Evolutionary conservation across 1,284 basidiomycete genomes (phyloP).

Genomic region (Tylopilus sp.): DNA sequence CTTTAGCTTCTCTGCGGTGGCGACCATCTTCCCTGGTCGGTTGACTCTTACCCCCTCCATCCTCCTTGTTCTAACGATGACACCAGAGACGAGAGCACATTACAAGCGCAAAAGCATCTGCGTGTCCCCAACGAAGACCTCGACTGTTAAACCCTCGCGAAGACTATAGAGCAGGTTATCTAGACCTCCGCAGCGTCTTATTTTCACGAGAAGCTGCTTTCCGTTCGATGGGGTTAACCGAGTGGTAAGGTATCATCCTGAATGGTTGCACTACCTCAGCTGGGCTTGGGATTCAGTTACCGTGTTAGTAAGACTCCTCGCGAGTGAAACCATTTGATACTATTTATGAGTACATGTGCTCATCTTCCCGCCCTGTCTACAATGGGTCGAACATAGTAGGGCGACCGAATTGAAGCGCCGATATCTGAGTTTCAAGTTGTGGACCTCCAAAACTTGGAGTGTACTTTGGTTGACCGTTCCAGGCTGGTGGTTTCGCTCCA

Average conservation of each 20-base stretch:
- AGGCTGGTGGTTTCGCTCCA: slow-evolving; percentile 33
- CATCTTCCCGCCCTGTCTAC: too few species aligned
- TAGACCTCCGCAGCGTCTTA: background rate
- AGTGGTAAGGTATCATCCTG: background rate
- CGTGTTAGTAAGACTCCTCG: too few species aligned
- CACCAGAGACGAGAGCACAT: slow-evolving; percentile 3
- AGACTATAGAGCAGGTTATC: slow-evolving; percentile 16
- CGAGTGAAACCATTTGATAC: too few species aligned
- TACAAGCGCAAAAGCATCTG: slow-evolving; percentile 13
- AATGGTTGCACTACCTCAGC: background rate
- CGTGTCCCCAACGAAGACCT: slow-evolving; percentile 9
- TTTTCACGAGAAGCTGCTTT: background rate
- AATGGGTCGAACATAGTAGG: background rate
- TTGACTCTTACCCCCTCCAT: background rate
- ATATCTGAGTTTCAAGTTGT: slow-evolving; percentile 20
- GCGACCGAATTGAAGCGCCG: slow-evolving; percentile 20
- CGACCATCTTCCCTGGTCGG: slow-evolving; percentile 9
- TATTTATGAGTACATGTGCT: too few species aligned
- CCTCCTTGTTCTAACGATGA: slow-evolving; percentile 1
- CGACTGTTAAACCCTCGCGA: slow-evolving; percentile 16
- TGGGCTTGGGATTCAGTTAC: too few species aligned
- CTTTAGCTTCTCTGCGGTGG: background rate
- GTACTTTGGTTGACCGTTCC: slow-evolving; percentile 25
- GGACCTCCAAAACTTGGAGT: slow-evolving; percentile 14
- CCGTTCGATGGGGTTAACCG: background rate